These are phyloP conservation scores for Camelina laxa DNA, from an alignment of 345 rosid genomes.

Conservation along the genomic window DNA sequence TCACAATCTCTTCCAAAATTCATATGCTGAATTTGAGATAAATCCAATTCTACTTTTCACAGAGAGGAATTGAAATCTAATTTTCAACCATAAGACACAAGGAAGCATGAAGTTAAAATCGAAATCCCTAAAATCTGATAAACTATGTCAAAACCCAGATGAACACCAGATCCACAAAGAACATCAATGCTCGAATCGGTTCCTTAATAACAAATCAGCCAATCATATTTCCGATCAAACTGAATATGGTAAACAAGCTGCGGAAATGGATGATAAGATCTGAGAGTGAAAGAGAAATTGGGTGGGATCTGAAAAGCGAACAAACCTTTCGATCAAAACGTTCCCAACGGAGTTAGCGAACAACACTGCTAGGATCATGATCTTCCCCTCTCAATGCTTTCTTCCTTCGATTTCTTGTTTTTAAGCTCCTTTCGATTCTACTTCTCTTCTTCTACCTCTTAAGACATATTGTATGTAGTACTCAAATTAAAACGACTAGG, in stretches of 20 bases:
- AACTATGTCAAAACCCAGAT: not conserved
- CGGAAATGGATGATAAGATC: not conserved
- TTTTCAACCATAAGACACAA: not conserved
- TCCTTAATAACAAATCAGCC: not conserved
- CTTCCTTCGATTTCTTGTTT: slow-evolving; percentile 11
- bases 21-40: not conserved
- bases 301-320: slow-evolving; percentile 21
- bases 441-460: not conserved
- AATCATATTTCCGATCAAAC: slow-evolving; percentile 9
- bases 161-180: slow-evolving; percentile 8
- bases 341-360: slow-evolving; percentile 74
- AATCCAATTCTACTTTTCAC: not conserved
- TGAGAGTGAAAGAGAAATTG: not conserved
- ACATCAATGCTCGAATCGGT: slow-evolving; percentile 1
- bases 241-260: not conserved
- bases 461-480: not conserved
- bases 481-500: too few species aligned
- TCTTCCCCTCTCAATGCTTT: not conserved
- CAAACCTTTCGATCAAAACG: slow-evolving; percentile 70
- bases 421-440: not conserved
- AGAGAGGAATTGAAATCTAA: not conserved
- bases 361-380: slow-evolving; percentile 71
- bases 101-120: not conserved
- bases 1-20: not conserved
- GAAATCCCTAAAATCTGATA: slow-evolving; percentile 6